These are phyloP conservation scores for Lophiostoma macrostomum DNA, from an alignment of 495 filamentous ascomycete species.

Conservation along the genomic window DNA sequence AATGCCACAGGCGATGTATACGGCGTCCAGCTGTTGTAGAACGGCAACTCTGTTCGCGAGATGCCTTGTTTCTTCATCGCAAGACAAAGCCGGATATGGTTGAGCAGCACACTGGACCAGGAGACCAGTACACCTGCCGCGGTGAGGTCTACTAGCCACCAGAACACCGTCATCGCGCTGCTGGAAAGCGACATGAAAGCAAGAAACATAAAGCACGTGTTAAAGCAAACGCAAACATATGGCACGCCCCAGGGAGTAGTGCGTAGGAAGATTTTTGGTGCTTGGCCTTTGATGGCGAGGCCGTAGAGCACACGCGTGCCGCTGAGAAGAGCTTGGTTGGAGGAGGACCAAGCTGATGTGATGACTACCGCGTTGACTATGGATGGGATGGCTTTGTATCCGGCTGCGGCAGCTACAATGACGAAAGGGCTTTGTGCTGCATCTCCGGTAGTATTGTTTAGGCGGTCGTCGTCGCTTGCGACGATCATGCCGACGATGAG, in stretches of 20 bases:
- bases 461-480: not conserved
- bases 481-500: slow-evolving; percentile 35
- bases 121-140: slow-evolving; percentile 55
- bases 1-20: slow-evolving; percentile 43
- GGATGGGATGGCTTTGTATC: slow-evolving; percentile 47
- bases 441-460: slow-evolving; percentile 36
- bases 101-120: slow-evolving; percentile 50
- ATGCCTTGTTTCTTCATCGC: slow-evolving; percentile 48
- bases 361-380: slow-evolving; percentile 9
- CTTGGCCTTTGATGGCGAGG: slow-evolving; percentile 25
- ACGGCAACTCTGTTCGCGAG: slow-evolving; percentile 41
- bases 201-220: slow-evolving; percentile 53
- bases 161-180: slow-evolving; percentile 58
- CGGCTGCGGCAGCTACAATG: slow-evolving; percentile 47
- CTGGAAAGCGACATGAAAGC: slow-evolving; percentile 58
- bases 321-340: not conserved
- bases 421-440: slow-evolving; percentile 53
- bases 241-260: slow-evolving; percentile 62
- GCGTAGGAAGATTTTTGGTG: slow-evolving; percentile 53
- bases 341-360: not conserved
- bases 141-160: slow-evolving; percentile 58
- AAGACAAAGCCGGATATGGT: slow-evolving; percentile 47
- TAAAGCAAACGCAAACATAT: slow-evolving; percentile 54
- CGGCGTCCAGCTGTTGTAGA: slow-evolving; percentile 46
- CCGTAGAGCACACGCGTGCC: not conserved